Percentiles rank a stretch among this genome's conserved stretches.
Conservation (phyloP, 176 grass and related monocot genomes). For the Juncus effusus region DNA sequence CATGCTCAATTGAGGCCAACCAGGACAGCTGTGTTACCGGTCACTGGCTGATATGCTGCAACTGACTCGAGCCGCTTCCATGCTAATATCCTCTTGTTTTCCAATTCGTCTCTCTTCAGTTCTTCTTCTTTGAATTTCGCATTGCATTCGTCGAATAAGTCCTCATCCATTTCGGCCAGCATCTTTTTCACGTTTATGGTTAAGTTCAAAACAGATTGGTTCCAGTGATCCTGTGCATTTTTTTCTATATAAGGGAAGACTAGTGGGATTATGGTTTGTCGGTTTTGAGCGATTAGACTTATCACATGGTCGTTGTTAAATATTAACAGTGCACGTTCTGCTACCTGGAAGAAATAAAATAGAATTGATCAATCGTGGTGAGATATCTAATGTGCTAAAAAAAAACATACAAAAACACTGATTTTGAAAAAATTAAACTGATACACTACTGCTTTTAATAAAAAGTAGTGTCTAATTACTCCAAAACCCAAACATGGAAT, state of each 20-base stretch:
- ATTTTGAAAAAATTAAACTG: background rate
- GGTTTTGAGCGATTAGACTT: slow-evolving; percentile 68
- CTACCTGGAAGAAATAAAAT: slow-evolving; percentile 50
- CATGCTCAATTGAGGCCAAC: slow-evolving; percentile 38
- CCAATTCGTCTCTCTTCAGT: slow-evolving; percentile 32
- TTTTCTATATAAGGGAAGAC: slow-evolving; percentile 64
- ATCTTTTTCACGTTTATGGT: slow-evolving; percentile 76
- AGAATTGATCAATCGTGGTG: background rate
- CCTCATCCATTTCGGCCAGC: slow-evolving; percentile 80
- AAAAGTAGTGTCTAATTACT: background rate
- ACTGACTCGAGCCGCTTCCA: slow-evolving; percentile 76
- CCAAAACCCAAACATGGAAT: background rate
- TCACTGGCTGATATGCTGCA: slow-evolving; percentile 77
- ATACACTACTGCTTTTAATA: background rate
- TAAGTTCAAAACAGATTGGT: slow-evolving; percentile 76
- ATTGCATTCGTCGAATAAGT: slow-evolving; percentile 52
- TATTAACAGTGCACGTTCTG: slow-evolving; percentile 86
- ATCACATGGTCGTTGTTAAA: slow-evolving; percentile 87
- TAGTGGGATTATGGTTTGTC: slow-evolving; percentile 69
- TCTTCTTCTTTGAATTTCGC: slow-evolving; percentile 70
- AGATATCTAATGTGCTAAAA: no score
- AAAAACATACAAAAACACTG: background rate
- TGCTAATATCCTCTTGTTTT: slow-evolving; percentile 45
- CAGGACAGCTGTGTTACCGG: slow-evolving; percentile 73
- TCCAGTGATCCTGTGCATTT: slow-evolving; percentile 78